Evolutionary conservation across 495 filamentous ascomycete species (phyloP).

Genomic region (Aspergillus egyptiacus): DNA sequence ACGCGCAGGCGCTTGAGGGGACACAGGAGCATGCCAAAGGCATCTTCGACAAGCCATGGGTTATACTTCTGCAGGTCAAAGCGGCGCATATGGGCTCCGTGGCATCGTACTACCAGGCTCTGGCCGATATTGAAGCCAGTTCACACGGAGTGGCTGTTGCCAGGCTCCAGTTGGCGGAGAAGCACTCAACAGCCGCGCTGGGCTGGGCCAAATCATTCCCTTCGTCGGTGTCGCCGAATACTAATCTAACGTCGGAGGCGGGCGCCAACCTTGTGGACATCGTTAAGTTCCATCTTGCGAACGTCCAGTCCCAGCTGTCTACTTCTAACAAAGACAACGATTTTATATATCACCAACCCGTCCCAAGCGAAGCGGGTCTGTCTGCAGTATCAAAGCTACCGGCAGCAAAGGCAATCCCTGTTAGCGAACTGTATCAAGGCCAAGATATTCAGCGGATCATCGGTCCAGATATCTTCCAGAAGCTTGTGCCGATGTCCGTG

Average conservation of each 20-base stretch:
- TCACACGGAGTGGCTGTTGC: conserved; percentile 84
- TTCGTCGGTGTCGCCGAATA: conserved; percentile 65
- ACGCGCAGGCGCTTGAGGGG: conserved; percentile 79
- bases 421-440: conserved; percentile 92
- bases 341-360: conserved; percentile 92
- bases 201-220: conserved; percentile 77
- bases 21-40: conserved; percentile 91
- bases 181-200: conserved; percentile 65
- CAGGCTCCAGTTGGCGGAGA: conserved; percentile 75
- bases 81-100: conserved; percentile 75
- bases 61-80: conserved; percentile 81
- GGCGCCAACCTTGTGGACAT: conserved; percentile 67
- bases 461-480: conserved; percentile 93
- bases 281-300: conserved; percentile 71
- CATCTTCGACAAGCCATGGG: conserved; percentile 95
- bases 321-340: conserved; percentile 89
- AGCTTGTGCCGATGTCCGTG: conserved; percentile 92
- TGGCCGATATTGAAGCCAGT: conserved; percentile 82
- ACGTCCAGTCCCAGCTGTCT: conserved; percentile 71
- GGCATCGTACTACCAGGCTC: conserved; percentile 89
- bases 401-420: conserved; percentile 96
- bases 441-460: conserved; percentile 97
- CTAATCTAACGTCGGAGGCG: conserved; percentile 78
- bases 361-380: conserved; percentile 78
- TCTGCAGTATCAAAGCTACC: conserved; percentile 81